phyloP scores from a whole-genome alignment of 352 stramenopile genomes.

The Phytophthora agathidicida region DNA sequence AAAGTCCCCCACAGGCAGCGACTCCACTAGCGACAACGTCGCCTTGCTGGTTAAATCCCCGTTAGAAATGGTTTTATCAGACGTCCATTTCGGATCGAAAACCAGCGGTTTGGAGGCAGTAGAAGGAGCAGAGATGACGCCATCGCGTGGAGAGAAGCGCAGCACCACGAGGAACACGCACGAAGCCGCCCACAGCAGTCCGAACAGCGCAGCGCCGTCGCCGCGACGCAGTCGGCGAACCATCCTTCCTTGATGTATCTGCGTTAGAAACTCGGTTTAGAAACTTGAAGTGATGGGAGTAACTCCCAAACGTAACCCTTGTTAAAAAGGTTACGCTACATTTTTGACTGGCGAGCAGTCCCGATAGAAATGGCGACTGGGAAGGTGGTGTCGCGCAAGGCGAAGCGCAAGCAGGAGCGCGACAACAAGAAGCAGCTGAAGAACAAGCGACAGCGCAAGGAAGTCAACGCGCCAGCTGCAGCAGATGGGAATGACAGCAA shows the following conservation, averaged over 20 bases:
- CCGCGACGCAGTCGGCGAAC: constrained; percentile 16
- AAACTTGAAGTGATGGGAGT: constrained; percentile 6
- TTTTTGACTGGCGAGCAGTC: constrained; percentile 26
- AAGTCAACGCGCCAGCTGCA: constrained; percentile 6
- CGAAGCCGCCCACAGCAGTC: constrained; percentile 26
- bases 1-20: constrained; percentile 72
- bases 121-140: neutral
- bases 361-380: constrained; percentile 30
- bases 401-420: constrained; percentile 80
- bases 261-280: constrained; percentile 4
- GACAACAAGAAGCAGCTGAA: constrained; percentile 79
- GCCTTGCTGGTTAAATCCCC: neutral
- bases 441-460: constrained; percentile 61
- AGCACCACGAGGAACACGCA: constrained; percentile 34
- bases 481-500: constrained; percentile 5
- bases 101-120: constrained; percentile 3
- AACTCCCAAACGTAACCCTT: neutral
- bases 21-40: constrained; percentile 64
- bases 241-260: constrained; percentile 10
- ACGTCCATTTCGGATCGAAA: constrained; percentile 25
- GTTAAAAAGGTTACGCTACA: neutral
- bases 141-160: constrained; percentile 18
- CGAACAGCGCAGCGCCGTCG: constrained; percentile 26
- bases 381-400: constrained; percentile 59
- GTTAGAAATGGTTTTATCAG: constrained; percentile 14